These are phyloP conservation scores for Populus euphratica DNA, from an alignment of 345 rosid genomes.

Conservation along the genomic window DNA sequence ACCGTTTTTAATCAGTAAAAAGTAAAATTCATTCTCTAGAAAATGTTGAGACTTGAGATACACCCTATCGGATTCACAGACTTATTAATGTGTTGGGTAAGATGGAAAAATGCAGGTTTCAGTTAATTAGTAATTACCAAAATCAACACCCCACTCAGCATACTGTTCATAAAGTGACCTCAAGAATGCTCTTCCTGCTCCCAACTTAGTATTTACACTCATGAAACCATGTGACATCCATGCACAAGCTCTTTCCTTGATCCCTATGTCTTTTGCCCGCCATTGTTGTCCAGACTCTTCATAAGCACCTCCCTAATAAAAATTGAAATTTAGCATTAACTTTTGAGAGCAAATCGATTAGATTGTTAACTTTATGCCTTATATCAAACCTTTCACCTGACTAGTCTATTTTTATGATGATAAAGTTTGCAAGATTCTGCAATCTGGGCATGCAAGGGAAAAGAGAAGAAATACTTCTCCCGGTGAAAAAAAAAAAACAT, in stretches of 20 bases:
- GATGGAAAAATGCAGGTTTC: neutral
- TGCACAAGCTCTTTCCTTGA: constrained; percentile 76
- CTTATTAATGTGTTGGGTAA: neutral
- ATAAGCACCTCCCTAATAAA: constrained; percentile 59
- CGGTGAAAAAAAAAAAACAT: too few relatives aligned
- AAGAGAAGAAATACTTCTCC: neutral
- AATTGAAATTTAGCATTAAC: neutral
- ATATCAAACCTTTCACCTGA: neutral
- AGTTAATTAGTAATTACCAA: constrained; percentile 45
- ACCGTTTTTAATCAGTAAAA: neutral
- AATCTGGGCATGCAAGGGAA: neutral
- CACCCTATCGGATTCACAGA: neutral
- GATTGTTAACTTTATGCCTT: neutral
- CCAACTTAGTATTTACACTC: constrained; percentile 69
- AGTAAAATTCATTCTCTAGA: neutral
- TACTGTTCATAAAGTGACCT: constrained; percentile 77
- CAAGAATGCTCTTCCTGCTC: constrained; percentile 84
- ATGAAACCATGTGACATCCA: constrained; percentile 94
- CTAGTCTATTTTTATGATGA: neutral
- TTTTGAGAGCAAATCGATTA: neutral
- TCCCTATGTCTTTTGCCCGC: constrained; percentile 76
- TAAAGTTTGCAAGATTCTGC: neutral
- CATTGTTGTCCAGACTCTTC: constrained; percentile 53
- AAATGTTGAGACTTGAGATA: neutral
- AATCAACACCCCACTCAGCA: constrained; percentile 94